Evolutionary conservation across 2,329 filamentous ascomycete genomes (phyloP).

Genomic region (Nemania sp.): DNA sequence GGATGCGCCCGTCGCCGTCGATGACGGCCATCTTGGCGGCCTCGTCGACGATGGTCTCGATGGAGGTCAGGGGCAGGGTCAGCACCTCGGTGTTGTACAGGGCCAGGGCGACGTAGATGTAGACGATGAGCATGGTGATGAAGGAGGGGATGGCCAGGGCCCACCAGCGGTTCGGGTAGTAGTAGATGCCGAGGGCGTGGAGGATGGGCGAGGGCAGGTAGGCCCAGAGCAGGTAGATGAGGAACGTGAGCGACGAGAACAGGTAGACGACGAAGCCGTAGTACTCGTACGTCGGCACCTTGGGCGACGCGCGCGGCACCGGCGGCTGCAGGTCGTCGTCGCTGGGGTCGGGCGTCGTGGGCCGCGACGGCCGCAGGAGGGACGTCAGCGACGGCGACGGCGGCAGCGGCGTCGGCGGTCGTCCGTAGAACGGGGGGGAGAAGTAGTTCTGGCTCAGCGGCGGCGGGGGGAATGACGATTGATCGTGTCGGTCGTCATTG

Average conservation of each 20-base stretch:
- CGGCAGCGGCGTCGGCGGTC: slow-evolving; percentile 91
- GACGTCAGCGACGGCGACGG: slow-evolving; percentile 92
- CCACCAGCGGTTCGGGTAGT: slow-evolving; percentile 99
- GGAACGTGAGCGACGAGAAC: slow-evolving; percentile 80
- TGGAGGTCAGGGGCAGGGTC: slow-evolving; percentile 75
- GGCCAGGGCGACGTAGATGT: slow-evolving; percentile 92
- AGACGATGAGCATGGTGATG: slow-evolving; percentile 84
- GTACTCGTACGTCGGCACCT: slow-evolving; percentile 99
- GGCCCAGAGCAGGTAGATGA: slow-evolving; percentile 76
- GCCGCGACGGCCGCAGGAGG: slow-evolving; percentile 85
- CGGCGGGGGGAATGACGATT: slow-evolving; percentile 50
- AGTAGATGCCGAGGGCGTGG: slow-evolving; percentile 90
- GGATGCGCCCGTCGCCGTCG: slow-evolving; percentile 67
- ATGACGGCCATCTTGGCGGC: slow-evolving; percentile 84
- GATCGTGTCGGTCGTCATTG: slow-evolving; percentile 40
- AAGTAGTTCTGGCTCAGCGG: slow-evolving; percentile 60
- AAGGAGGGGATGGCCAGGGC: slow-evolving; percentile 89
- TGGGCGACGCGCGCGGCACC: slow-evolving; percentile 83
- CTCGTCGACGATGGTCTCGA: slow-evolving; percentile 92
- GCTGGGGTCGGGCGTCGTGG: slow-evolving; percentile 88
- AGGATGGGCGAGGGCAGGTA: slow-evolving; percentile 92
- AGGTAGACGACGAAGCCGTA: slow-evolving; percentile 98
- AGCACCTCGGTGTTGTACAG: slow-evolving; percentile 88
- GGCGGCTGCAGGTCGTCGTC: slow-evolving; percentile 80
- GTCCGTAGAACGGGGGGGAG: slow-evolving; percentile 91